phyloP scores from a whole-genome alignment of 768 basidiomycete species.

The Goffeauzyma gilvescens region DNA sequence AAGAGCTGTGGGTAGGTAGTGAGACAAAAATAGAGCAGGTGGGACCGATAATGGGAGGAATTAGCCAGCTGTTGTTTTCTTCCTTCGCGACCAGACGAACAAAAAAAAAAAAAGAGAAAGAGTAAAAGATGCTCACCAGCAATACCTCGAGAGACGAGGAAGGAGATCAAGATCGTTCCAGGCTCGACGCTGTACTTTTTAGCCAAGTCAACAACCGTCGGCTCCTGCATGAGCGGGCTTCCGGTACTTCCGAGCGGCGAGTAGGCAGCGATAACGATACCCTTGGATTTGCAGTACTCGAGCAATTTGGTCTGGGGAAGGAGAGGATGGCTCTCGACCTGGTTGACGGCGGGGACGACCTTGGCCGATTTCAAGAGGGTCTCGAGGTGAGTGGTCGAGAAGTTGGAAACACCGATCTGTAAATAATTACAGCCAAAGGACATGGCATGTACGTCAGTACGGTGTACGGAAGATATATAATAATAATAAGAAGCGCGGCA shows the following conservation, averaged over 20 bases:
- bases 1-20: conserved; percentile 14
- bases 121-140: conserved; percentile 2
- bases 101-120: not conserved
- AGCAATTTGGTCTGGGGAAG: conserved; percentile 45
- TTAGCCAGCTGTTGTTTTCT: not conserved
- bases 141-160: conserved; percentile 19
- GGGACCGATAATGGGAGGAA: too few species aligned
- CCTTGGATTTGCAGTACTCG: conserved; percentile 40
- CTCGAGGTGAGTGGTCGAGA: conserved; percentile 48
- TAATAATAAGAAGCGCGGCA: too few species aligned
- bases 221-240: conserved; percentile 23
- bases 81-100: not conserved
- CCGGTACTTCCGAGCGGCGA: conserved; percentile 36
- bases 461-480: too few species aligned
- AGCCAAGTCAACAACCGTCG: conserved; percentile 19
- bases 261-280: conserved; percentile 50
- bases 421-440: too few species aligned
- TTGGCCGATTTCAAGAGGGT: conserved; percentile 49
- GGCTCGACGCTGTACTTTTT: conserved; percentile 22
- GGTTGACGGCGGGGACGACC: conserved; percentile 49
- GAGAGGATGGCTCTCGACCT: conserved; percentile 53
- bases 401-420: conserved; percentile 52
- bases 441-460: not conserved
- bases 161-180: conserved; percentile 27
- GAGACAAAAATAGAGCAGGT: too few species aligned